These are phyloP conservation scores for Penicillium sp. DNA, from an alignment of 2,329 filamentous ascomycete species.

Conservation along the genomic window DNA sequence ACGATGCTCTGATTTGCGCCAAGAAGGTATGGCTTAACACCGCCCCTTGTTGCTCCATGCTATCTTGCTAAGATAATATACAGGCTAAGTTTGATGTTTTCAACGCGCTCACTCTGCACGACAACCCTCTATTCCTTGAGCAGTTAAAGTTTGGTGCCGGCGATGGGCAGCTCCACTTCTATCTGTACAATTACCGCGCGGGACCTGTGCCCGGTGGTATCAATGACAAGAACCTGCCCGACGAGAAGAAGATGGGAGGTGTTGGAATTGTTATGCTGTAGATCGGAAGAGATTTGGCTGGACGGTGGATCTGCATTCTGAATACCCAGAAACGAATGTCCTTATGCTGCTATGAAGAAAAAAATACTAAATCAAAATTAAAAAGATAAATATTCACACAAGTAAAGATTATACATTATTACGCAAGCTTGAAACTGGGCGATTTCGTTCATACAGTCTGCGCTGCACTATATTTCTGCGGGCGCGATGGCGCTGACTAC, in stretches of 20 bases:
- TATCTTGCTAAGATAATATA: slow-evolving; percentile 1
- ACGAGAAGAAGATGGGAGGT: slow-evolving; percentile 76
- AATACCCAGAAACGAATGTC: slow-evolving; percentile 16
- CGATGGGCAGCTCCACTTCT: slow-evolving; percentile 94
- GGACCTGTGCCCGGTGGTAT: slow-evolving; percentile 83
- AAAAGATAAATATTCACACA: neutral
- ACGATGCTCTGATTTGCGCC: slow-evolving; percentile 83
- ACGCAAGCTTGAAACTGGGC: neutral
- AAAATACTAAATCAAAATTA: neutral
- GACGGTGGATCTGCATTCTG: slow-evolving; percentile 10
- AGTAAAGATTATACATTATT: neutral
- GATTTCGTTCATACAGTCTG: neutral
- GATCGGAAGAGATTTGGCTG: slow-evolving; percentile 1
- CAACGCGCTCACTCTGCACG: slow-evolving; percentile 89
- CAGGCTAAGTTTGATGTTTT: slow-evolving; percentile 86
- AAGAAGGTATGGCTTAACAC: slow-evolving; percentile 59
- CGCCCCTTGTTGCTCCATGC: neutral
- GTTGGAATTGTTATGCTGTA: slow-evolving; percentile 85
- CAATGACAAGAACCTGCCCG: slow-evolving; percentile 73
- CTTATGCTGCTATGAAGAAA: slow-evolving; percentile 9
- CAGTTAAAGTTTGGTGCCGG: slow-evolving; percentile 93
- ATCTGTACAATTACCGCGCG: slow-evolving; percentile 94
- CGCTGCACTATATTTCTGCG: neutral
- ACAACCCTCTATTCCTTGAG: slow-evolving; percentile 90
- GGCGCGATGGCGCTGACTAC: neutral